Evolutionary conservation across 2,329 filamentous ascomycete genomes (phyloP), one percentile per base, ranked within the genome.

Genomic region (Trichoderma gracile): DNA sequence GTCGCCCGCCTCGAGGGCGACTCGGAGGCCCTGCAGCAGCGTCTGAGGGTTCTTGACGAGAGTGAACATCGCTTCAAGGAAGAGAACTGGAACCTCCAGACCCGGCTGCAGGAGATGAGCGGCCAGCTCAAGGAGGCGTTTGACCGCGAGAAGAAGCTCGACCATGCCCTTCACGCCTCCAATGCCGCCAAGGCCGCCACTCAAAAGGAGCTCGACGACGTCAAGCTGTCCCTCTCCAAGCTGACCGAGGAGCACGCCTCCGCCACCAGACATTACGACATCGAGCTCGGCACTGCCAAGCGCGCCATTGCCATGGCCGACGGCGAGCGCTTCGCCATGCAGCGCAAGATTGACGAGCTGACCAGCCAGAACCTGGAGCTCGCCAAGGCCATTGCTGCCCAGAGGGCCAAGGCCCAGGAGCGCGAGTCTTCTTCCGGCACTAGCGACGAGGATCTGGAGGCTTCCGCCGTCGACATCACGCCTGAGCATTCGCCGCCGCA

Each of bases 11-110:
- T 98, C 42, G 93, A 98, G 75, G 84, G 91, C 40, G 93, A 97
- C 69, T 85, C 88, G 0, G 90, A 96, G 74, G 86, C 85, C 3
- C 86, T 96, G 68, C 85, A 89, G 60, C 91, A 96, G 75, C 87
- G 93, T 40, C 81, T 98, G 68, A 90, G 91, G 73, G 85, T 86
- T 7, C 81, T 97, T 46, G 93, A 97, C 71, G 95, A 99, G 77
- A 97, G 91, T 74, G 95, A 99, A 76, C 90, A 96, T 72, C 89
- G 92, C 59, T 97, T 96, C 80, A 98, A 97, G 78, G 95, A 99
- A 73, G 95, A 98, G 77, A 99, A 98, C 75, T 99, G 95, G 95
- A 94, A 91, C 68, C 84, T 99, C 43, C 95, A 99, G 77, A 96
- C 93, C 0, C 91, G 93, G 71, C 84, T 96, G 23, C 95, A 97